phyloP scores from a whole-genome alignment of 441 rosid genomes.

The Erodium texanum region DNA sequence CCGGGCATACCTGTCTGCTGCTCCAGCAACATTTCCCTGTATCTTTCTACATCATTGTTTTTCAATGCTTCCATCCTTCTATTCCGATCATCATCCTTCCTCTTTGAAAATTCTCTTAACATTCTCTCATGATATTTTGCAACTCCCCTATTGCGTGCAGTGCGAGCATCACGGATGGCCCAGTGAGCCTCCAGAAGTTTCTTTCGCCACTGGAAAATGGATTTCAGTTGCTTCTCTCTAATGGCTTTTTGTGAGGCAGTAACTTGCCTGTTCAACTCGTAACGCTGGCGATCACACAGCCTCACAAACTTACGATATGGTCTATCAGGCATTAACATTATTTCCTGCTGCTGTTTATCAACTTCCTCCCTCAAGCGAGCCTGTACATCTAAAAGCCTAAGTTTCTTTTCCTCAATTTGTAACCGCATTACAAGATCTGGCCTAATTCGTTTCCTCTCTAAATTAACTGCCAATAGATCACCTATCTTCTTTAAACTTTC shows the following conservation, averaged over 20 bases:
- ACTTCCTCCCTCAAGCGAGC: conserved; percentile 89
- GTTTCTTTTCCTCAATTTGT: conserved; percentile 97
- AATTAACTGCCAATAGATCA: conserved; percentile 70
- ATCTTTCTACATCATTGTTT: conserved; percentile 99
- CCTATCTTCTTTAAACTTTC: conserved; percentile 83
- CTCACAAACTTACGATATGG: conserved; percentile 98
- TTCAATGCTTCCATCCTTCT: conserved; percentile 99
- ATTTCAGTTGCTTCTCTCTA: conserved; percentile 91
- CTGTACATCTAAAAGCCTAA: conserved; percentile 70
- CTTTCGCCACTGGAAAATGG: conserved; percentile 99
- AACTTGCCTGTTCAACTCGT: conserved; percentile 87
- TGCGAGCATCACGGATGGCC: conserved; percentile 98
- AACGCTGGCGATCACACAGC: conserved; percentile 91
- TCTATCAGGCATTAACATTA: conserved; percentile 99
- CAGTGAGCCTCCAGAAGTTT: conserved; percentile 98
- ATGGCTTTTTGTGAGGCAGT: conserved; percentile 74
- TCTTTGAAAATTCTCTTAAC: conserved; percentile 92
- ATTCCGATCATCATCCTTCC: conserved; percentile 90
- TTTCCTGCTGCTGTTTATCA: conserved; percentile 95
- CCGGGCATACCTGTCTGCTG: conserved; percentile 90
- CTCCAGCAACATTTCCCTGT: conserved; percentile 96
- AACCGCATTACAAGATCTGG: conserved; percentile 97
- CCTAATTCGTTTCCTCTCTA: conserved; percentile 96
- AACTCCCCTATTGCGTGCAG: conserved; percentile 97
- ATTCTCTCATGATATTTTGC: conserved; percentile 98